Conservation (phyloP, 2,329 filamentous ascomycete genomes). For the Ophiostoma tasmaniense region DNA sequence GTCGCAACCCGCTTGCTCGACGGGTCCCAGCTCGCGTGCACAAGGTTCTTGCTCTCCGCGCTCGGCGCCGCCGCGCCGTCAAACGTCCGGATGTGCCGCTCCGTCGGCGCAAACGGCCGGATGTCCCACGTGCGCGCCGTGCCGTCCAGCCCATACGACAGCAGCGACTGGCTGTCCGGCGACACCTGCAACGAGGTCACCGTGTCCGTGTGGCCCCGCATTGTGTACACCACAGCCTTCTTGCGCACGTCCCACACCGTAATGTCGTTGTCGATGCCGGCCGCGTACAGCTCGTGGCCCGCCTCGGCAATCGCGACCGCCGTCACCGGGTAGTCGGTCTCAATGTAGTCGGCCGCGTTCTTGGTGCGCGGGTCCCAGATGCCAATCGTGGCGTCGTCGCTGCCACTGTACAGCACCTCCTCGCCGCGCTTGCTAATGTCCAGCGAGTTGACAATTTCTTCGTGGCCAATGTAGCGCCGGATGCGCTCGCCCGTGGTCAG, state of each 20-base stretch:
- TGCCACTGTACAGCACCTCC: constrained; percentile 81
- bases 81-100: constrained; percentile 77
- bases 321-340: constrained; percentile 87
- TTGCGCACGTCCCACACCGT: constrained; percentile 96
- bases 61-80: constrained; percentile 67
- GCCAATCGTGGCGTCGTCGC: constrained; percentile 87
- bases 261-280: constrained; percentile 94
- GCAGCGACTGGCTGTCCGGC: constrained; percentile 79
- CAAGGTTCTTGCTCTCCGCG: constrained; percentile 67
- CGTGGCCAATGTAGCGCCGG: constrained; percentile 83
- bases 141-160: constrained; percentile 90
- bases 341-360: constrained; percentile 75
- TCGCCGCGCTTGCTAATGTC: constrained; percentile 85
- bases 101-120: constrained; percentile 81
- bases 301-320: constrained; percentile 86
- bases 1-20: constrained; percentile 80
- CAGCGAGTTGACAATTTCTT: constrained; percentile 89
- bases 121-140: constrained; percentile 96
- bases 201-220: constrained; percentile 86
- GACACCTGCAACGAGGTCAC: constrained; percentile 86
- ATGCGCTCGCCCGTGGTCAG: constrained; percentile 85
- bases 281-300: constrained; percentile 89
- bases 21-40: constrained; percentile 82
- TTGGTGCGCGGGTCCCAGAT: constrained; percentile 95
- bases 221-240: constrained; percentile 76